Evolutionary conservation across 129 eudicot species (phyloP).

Genomic region (Erigeron canadensis): DNA sequence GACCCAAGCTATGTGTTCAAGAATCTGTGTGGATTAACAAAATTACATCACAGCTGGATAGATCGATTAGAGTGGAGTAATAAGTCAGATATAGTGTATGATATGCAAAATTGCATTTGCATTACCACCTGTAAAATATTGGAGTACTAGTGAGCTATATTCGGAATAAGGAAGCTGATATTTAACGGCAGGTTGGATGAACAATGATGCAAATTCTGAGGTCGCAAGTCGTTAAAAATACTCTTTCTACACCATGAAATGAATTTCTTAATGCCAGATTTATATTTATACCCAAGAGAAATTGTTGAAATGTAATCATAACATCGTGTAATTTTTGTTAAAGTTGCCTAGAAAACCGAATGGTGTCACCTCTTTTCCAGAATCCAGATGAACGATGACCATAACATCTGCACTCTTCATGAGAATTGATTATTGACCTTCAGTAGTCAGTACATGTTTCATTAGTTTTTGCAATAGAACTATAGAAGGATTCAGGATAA

Average conservation of each 20-base stretch:
- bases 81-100: not conserved
- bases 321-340: not conserved
- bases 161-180: not conserved
- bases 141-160: not conserved
- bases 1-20: not conserved
- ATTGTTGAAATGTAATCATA: not conserved
- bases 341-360: not conserved
- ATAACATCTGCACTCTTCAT: not conserved
- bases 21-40: not conserved
- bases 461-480: conserved; percentile 6
- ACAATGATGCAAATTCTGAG: not conserved
- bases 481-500: not conserved
- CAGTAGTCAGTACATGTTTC: not conserved
- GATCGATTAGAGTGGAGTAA: conserved; percentile 5
- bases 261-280: no score
- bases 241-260: not conserved
- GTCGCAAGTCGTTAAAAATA: not conserved
- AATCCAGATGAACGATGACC: not conserved
- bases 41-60: conserved; percentile 13
- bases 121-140: not conserved
- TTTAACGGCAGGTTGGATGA: not conserved
- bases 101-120: not conserved
- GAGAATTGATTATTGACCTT: not conserved
- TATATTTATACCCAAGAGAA: not conserved
- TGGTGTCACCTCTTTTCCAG: not conserved